Evolutionary conservation across 495 filamentous ascomycete species (phyloP).

Genomic region (Penicillium maclennaniae): DNA sequence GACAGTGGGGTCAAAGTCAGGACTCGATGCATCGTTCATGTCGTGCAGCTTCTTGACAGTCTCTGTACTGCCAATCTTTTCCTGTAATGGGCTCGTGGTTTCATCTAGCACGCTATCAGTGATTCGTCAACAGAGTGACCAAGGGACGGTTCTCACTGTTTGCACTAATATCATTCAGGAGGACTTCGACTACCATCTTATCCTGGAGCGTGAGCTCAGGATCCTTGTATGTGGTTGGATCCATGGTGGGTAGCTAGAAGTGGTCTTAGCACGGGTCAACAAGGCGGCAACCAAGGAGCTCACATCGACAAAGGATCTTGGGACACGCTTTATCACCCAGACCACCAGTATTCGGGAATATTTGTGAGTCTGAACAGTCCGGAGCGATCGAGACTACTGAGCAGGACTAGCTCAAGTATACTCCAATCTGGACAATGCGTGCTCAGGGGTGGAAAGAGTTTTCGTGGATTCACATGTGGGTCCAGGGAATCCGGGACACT

Average conservation of each 20-base stretch:
- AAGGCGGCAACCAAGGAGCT: background rate
- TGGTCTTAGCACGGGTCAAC: background rate
- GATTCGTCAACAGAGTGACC: background rate
- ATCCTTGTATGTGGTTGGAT: constrained; percentile 39
- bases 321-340: constrained; percentile 3
- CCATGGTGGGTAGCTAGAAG: constrained; percentile 20
- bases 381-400: background rate
- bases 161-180: constrained; percentile 31
- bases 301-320: background rate
- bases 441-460: constrained; percentile 20
- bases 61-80: constrained; percentile 17
- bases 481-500: constrained; percentile 3
- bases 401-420: constrained; percentile 3
- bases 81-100: constrained; percentile 15
- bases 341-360: background rate
- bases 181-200: constrained; percentile 44
- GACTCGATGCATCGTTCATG: constrained; percentile 48
- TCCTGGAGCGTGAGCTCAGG: constrained; percentile 49
- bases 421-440: constrained; percentile 7
- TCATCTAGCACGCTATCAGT: constrained; percentile 13
- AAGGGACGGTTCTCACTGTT: constrained; percentile 13
- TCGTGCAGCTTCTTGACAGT: constrained; percentile 42
- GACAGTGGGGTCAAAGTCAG: constrained; percentile 52
- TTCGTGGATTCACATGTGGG: constrained; percentile 10
- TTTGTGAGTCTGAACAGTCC: background rate